Conservation (phyloP, 345 rosid genomes). For the Cardiospermum halicacabum region DNA sequence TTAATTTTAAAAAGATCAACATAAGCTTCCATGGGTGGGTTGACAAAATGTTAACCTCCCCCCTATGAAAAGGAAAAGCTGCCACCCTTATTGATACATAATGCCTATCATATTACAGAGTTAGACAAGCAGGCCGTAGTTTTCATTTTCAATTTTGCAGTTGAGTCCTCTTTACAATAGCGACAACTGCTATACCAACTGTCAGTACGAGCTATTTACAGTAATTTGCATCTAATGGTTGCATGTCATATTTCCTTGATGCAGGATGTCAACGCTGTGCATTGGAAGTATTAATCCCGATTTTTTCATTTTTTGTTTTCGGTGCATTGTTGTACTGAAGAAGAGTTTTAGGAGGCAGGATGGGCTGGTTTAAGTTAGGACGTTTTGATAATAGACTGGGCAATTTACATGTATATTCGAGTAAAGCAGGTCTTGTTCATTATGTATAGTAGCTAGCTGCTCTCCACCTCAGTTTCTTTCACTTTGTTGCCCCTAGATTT, state of each 20-base stretch:
- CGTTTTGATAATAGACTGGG: slow-evolving; percentile 23
- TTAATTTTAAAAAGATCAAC: not conserved
- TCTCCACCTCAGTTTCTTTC: not conserved
- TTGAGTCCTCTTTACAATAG: not conserved
- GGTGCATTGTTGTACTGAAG: slow-evolving; percentile 44
- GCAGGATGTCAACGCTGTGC: slow-evolving; percentile 56
- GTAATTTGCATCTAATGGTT: not conserved
- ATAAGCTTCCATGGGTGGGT: not conserved
- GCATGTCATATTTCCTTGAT: not conserved
- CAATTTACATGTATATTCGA: slow-evolving; percentile 33
- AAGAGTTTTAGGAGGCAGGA: slow-evolving; percentile 24
- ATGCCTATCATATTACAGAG: too few relatives aligned
- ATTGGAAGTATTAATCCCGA: slow-evolving; percentile 40
- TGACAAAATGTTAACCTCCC: too few relatives aligned
- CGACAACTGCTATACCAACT: not conserved
- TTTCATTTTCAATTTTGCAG: not conserved
- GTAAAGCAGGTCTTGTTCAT: slow-evolving; percentile 21
- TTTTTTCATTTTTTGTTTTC: slow-evolving; percentile 64
- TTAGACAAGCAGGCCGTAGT: not conserved
- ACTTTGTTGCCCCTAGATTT: not conserved
- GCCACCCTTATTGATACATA: too few relatives aligned
- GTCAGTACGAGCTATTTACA: not conserved
- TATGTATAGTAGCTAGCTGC: slow-evolving; percentile 38
- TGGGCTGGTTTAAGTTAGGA: slow-evolving; percentile 18
- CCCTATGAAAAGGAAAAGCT: not conserved